Conservation (phyloP, 2,329 filamentous ascomycete genomes). For the Colletotrichum salicis region DNA sequence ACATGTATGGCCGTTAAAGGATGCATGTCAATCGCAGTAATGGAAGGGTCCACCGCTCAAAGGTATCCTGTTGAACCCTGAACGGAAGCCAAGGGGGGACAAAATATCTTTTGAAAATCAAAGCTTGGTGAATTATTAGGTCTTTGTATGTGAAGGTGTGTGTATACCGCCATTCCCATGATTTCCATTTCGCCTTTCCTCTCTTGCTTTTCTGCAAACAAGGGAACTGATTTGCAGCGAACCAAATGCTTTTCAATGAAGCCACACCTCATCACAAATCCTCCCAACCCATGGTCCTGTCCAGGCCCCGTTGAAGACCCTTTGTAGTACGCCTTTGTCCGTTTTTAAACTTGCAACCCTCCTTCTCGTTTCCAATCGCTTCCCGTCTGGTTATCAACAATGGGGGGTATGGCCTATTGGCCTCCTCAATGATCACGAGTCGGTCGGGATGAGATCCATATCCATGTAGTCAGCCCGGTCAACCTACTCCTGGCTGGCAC, state of each 20-base stretch:
- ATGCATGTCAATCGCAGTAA: background rate
- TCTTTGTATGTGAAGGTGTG: background rate
- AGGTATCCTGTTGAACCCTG: background rate
- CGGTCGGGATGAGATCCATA: background rate
- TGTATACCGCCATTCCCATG: background rate
- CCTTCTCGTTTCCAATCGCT: background rate
- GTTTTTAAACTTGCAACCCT: background rate
- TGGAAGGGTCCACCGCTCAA: no score
- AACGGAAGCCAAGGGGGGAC: background rate
- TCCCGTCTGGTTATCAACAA: no score
- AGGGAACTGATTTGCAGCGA: background rate
- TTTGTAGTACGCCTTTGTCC: background rate
- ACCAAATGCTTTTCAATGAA: no score
- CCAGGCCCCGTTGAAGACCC: background rate
- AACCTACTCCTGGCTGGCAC: constrained; percentile 61
- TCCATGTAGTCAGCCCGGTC: constrained; percentile 7
- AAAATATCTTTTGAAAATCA: background rate
- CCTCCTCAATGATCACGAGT: background rate
- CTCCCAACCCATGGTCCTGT: background rate
- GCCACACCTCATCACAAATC: background rate
- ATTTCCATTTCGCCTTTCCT: background rate
- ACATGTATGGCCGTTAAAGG: background rate
- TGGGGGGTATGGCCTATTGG: background rate
- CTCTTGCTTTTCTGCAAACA: background rate
- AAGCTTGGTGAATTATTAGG: background rate